Percentiles rank a stretch among this genome's conserved stretches.
Evolutionary conservation across 2,329 filamentous ascomycete genomes (phyloP).

Genomic region (Harringtonia lauricola): DNA sequence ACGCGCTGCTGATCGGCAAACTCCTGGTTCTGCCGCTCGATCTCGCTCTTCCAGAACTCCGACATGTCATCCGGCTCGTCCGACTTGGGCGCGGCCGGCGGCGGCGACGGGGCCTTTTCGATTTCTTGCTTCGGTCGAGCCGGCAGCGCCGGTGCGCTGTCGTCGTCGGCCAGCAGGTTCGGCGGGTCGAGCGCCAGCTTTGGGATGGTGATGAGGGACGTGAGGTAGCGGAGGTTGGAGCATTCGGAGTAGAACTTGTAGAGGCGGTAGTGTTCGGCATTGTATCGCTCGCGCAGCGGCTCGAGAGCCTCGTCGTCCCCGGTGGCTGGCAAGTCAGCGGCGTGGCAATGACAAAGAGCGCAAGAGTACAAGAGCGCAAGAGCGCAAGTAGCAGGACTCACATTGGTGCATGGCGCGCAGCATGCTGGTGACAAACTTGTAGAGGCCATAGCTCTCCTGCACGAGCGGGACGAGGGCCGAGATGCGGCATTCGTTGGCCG

Average conservation of each 20-base stretch:
- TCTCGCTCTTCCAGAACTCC: slow-evolving; percentile 95
- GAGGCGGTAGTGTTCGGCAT: slow-evolving; percentile 91
- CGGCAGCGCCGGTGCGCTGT: slow-evolving; percentile 72
- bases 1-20: slow-evolving; percentile 91
- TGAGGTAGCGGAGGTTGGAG: slow-evolving; percentile 92
- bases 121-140: slow-evolving; percentile 68
- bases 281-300: slow-evolving; percentile 77
- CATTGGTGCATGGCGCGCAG: slow-evolving; percentile 92
- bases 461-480: slow-evolving; percentile 87
- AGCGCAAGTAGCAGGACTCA: slow-evolving; percentile 39
- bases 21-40: slow-evolving; percentile 82
- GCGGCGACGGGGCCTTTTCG: slow-evolving; percentile 57
- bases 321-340: slow-evolving; percentile 48
- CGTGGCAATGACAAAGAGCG: slow-evolving; percentile 6
- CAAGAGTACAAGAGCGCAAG: too few species aligned
- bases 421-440: slow-evolving; percentile 99
- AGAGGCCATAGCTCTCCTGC: slow-evolving; percentile 97
- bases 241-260: slow-evolving; percentile 99
- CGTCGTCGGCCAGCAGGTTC: slow-evolving; percentile 76
- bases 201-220: slow-evolving; percentile 89
- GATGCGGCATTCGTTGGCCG: slow-evolving; percentile 91
- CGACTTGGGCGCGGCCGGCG: slow-evolving; percentile 53
- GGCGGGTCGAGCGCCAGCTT: slow-evolving; percentile 92
- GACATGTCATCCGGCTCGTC: slow-evolving; percentile 90
- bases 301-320: slow-evolving; percentile 89